A percentile compares a stretch with the other conserved stretches of the same genome.
Evolutionary conservation across 106 monocot species (phyloP).

Genomic region (Apostasia shenzhenica): DNA sequence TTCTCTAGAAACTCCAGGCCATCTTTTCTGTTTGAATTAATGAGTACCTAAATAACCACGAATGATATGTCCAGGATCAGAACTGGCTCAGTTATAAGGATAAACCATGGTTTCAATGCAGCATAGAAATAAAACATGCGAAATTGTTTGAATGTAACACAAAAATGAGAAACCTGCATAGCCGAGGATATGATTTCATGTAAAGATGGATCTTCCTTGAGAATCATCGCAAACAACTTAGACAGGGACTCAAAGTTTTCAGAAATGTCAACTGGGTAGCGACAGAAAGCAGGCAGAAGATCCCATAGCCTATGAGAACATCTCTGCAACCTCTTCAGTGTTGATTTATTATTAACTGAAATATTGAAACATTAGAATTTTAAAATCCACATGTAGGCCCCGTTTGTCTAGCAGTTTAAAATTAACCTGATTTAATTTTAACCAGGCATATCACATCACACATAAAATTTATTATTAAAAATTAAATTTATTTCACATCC

Average conservation of each 20-base stretch:
- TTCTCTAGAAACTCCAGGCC: background rate
- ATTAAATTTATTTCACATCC: no score
- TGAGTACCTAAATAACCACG: slow-evolving; percentile 41
- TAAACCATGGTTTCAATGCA: background rate
- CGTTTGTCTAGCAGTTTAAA: no score
- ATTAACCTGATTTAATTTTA: no score
- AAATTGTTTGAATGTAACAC: background rate
- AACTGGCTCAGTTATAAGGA: background rate
- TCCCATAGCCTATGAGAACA: slow-evolving; percentile 49
- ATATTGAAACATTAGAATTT: slow-evolving; percentile 7
- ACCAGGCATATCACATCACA: no score
- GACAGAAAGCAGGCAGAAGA: slow-evolving; percentile 86
- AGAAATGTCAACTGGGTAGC: slow-evolving; percentile 49
- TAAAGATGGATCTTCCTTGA: slow-evolving; percentile 50
- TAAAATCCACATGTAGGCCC: background rate
- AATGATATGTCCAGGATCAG: background rate
- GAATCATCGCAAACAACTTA: slow-evolving; percentile 24
- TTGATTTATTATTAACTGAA: slow-evolving; percentile 36
- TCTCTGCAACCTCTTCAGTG: slow-evolving; percentile 21
- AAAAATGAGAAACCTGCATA: slow-evolving; percentile 45
- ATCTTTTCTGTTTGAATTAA: slow-evolving; percentile 43
- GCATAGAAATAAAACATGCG: background rate
- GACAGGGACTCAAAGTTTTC: slow-evolving; percentile 46
- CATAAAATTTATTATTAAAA: no score
- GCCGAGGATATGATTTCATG: slow-evolving; percentile 43